Evolutionary conservation across 768 basidiomycete species (phyloP).

Genomic region (Podaxis pistillaris): DNA sequence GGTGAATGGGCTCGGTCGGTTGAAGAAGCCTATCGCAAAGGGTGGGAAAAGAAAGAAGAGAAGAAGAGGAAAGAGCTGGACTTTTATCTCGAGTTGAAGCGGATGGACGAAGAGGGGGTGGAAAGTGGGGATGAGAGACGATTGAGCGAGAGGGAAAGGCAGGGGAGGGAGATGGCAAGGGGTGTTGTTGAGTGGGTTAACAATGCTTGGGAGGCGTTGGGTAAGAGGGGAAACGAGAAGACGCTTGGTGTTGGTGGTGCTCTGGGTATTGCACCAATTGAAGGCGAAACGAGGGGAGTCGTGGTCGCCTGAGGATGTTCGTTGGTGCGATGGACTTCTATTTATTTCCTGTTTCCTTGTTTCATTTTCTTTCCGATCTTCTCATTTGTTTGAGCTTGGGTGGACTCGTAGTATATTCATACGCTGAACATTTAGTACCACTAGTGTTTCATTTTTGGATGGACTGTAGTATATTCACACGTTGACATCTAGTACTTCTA

Average conservation of each 20-base stretch:
- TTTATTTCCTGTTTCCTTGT: background rate
- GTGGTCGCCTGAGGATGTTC: background rate
- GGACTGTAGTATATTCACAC: background rate
- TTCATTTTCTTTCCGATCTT: background rate
- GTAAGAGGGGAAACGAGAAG: background rate
- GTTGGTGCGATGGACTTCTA: background rate
- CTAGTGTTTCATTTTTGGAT: background rate
- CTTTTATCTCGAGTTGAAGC: background rate
- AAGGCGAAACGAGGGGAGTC: background rate
- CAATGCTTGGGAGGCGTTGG: constrained; percentile 26
- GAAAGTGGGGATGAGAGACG: constrained; percentile 27
- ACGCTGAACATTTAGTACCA: too few species aligned
- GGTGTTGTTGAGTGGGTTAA: constrained; percentile 52
- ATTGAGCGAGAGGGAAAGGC: constrained; percentile 37
- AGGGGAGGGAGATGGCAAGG: constrained; percentile 45
- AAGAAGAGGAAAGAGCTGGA: constrained; percentile 41
- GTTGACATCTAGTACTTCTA: too few species aligned
- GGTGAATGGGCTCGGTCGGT: constrained; percentile 69
- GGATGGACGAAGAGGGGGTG: background rate
- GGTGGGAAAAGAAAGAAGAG: constrained; percentile 42
- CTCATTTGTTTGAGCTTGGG: background rate
- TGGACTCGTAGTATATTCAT: background rate
- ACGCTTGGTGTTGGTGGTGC: background rate
- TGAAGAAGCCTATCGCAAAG: constrained; percentile 54
- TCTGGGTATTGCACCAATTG: background rate